phyloP scores from a whole-genome alignment of 805 yeast genomes.

The Candida broadrunensis region DNA sequence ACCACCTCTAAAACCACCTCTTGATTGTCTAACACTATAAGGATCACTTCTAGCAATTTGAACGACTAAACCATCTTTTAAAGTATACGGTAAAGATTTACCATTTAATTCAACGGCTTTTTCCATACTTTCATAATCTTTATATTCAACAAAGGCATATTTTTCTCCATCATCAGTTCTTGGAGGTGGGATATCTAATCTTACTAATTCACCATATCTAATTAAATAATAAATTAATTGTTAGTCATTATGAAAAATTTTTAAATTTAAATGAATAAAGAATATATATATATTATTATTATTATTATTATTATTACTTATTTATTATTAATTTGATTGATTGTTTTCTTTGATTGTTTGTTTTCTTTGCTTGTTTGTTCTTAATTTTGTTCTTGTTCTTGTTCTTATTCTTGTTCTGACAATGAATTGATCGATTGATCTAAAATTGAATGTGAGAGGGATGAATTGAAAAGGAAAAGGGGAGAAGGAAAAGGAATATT shows the following conservation, averaged over 20 bases:
- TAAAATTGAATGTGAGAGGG: slow-evolving; percentile 1
- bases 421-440: background rate
- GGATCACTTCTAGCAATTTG: slow-evolving; percentile 60
- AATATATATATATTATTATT: no score
- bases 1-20: slow-evolving; percentile 26
- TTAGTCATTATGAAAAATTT: background rate
- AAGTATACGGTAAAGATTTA: slow-evolving; percentile 41
- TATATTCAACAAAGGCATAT: slow-evolving; percentile 63
- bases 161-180: slow-evolving; percentile 57
- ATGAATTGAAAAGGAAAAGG: slow-evolving; percentile 1
- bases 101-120: slow-evolving; percentile 48
- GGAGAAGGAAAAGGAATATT: slow-evolving; percentile 2
- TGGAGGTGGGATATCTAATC: slow-evolving; percentile 64
- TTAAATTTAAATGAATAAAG: no score
- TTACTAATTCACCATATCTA: slow-evolving; percentile 55
- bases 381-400: no score
- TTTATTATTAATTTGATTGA: background rate
- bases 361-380: no score
- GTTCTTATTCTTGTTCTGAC: no score
- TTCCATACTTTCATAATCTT: slow-evolving; percentile 50
- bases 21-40: slow-evolving; percentile 35
- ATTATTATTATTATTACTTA: no score
- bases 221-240: background rate
- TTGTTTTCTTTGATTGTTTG: background rate
- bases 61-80: slow-evolving; percentile 43